Evolutionary conservation across 2,329 filamentous ascomycete species (phyloP).

Genomic region (Magnaporthiopsis poae): DNA sequence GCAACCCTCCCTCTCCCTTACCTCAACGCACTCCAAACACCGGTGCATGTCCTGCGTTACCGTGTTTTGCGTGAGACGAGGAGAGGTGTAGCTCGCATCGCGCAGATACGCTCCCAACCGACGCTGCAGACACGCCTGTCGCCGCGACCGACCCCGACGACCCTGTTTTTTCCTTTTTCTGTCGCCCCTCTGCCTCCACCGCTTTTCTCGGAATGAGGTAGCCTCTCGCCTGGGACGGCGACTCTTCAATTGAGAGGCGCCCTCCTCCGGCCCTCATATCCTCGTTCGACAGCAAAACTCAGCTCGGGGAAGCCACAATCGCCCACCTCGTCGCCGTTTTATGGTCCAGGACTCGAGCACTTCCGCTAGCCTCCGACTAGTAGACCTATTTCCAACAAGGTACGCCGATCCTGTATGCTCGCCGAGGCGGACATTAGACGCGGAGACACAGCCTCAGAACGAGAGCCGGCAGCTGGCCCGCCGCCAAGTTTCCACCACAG

Average conservation of each 20-base stretch:
- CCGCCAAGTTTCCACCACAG: not conserved
- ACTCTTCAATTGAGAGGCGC: not conserved
- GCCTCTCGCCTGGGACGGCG: not conserved
- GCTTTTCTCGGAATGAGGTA: not conserved
- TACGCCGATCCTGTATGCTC: constrained; percentile 26
- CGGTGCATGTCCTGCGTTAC: not conserved
- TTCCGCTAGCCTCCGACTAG: constrained; percentile 50
- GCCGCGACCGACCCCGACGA: not conserved
- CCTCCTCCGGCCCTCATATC: not conserved
- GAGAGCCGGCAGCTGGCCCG: not conserved
- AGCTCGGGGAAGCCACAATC: not conserved
- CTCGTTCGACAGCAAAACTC: not conserved
- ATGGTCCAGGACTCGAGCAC: constrained; percentile 47
- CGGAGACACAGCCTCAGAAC: not conserved
- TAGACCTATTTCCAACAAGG: constrained; percentile 49
- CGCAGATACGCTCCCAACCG: not conserved
- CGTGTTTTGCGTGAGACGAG: not conserved
- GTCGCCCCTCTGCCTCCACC: not conserved
- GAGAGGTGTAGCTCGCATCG: not conserved
- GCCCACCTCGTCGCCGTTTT: constrained; percentile 17
- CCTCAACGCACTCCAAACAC: not conserved
- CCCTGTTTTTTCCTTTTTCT: not conserved
- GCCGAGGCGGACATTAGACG: not conserved
- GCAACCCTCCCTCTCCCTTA: not conserved
- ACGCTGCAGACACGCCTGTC: not conserved